phyloP scores from a whole-genome alignment of 176 grass and related monocot species.

The Bothriochloa decipiens region DNA sequence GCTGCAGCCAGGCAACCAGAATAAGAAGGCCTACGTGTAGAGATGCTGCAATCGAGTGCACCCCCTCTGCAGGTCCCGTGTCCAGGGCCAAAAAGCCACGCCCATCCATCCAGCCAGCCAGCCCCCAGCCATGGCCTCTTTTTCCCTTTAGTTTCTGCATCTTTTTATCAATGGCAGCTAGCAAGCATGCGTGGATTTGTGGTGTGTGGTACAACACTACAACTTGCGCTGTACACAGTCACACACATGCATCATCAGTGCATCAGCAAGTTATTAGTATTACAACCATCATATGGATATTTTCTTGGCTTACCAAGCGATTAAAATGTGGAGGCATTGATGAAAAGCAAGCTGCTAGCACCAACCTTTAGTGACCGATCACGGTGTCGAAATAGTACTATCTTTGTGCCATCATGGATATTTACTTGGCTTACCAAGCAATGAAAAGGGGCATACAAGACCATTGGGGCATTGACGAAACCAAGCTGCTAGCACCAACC shows the following conservation, averaged over 20 bases:
- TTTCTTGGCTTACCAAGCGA: no score
- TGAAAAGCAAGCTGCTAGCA: no score
- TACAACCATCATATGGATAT: no score
- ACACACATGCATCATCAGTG: background rate
- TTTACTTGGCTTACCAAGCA: no score
- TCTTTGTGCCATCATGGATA: no score
- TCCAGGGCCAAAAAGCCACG: slow-evolving; percentile 33
- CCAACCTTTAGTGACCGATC: no score
- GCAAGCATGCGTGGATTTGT: background rate
- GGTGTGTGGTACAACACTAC: no score
- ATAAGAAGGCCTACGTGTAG: background rate
- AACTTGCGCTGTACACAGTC: background rate
- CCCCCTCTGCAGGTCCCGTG: slow-evolving; percentile 14
- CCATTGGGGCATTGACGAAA: no score
- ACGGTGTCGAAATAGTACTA: no score
- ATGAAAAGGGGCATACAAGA: no score
- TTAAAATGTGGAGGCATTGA: no score
- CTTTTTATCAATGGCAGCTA: slow-evolving; percentile 20
- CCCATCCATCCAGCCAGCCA: background rate
- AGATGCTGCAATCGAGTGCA: slow-evolving; percentile 36
- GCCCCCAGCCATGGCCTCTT: background rate
- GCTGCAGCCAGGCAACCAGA: slow-evolving; percentile 29
- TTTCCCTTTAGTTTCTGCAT: slow-evolving; percentile 22
- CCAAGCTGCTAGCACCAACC: no score
- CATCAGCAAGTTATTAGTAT: background rate